Evolutionary conservation across 2,329 filamentous ascomycete species (phyloP), one percentile per base, ranked within the genome.

Genomic region (Trichoderma brevicompactum): DNA sequence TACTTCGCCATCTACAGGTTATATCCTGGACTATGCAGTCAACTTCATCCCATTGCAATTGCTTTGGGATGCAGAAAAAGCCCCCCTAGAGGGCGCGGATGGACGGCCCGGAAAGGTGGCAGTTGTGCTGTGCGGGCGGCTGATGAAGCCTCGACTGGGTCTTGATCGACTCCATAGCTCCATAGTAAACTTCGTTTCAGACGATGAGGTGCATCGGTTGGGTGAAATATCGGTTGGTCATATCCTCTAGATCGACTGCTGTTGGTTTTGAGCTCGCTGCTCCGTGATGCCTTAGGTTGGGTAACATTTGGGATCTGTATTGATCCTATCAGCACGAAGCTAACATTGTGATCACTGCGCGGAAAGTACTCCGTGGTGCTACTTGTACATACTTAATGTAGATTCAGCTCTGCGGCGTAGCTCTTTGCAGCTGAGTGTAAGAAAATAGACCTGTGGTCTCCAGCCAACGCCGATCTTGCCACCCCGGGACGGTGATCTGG

Each of bases 41-140:
- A 12, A 56, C 9, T 40, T 28, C 10, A 17, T 40, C 17, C 32
- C 32, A 53, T 28, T 10, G 17, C 7, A 46, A 32, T 17, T 52
- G 46, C 9, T 19, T 56, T 50, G 43, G 50, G 36, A 65, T 23
- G 56, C 8, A 36, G 34, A 49, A 13, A 52, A 23, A 40, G 36
- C 7, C 3, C 34, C 36, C 12, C n/a, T 49, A 43, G 38, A 55
- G 41, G 59, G 19, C 41, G 36, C 52, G 64, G 64, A 53, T 61
- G 43, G 43, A 50, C 64, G 64, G 64, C n/a, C 56, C 56, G 64
- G 50, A 50, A 50, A 41, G 32, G 38, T 62, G 50, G 64, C 64
- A n/a, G 10, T 23, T 17, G 28, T n/a, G 40, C 23, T 38, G 19
- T 49, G 32, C 19, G 28, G 32, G 28, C 50, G 62, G 43, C 19